Evolutionary conservation across 2,329 filamentous ascomycete genomes (phyloP).

Genomic region (Fusarium tricinctum): DNA sequence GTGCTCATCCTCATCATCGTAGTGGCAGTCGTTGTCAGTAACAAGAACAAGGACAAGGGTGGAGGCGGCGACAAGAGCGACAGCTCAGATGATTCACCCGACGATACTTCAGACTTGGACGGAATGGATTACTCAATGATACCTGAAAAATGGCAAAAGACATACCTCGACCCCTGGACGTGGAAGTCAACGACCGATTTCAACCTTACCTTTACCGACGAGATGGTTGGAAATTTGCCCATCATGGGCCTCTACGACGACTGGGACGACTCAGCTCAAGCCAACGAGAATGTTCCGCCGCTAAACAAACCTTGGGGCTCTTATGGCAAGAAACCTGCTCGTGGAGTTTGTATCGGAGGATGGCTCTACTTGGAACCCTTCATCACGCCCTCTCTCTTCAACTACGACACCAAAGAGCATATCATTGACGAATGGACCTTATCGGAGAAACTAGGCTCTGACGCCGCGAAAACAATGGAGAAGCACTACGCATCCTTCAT

Average conservation of each 20-base stretch:
- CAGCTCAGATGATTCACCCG: conserved; percentile 49
- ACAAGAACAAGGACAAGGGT: conserved; percentile 72
- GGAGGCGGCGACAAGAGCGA: conserved; percentile 53
- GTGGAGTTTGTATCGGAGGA: conserved; percentile 92
- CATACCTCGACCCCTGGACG: conserved; percentile 87
- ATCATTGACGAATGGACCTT: conserved; percentile 93
- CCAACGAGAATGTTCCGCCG: conserved; percentile 85
- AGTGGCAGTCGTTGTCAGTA: conserved; percentile 75
- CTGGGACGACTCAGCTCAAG: conserved; percentile 85
- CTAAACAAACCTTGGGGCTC: conserved; percentile 81
- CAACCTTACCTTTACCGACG: conserved; percentile 92
- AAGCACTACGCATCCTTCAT: conserved; percentile 93
- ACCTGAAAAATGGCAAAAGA: conserved; percentile 77
- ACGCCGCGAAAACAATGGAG: conserved; percentile 79
- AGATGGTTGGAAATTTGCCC: conserved; percentile 86
- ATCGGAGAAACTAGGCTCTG: conserved; percentile 75
- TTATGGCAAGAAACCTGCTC: conserved; percentile 83
- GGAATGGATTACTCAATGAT: conserved; percentile 69
- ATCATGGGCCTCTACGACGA: conserved; percentile 88
- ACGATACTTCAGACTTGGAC: conserved; percentile 58
- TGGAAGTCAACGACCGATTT: conserved; percentile 94
- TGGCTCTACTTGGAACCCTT: conserved; percentile 96
- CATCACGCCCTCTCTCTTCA: conserved; percentile 93
- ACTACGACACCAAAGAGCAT: conserved; percentile 71
- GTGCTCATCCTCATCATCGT: conserved; percentile 76